phyloP scores from a whole-genome alignment of 139 green algal species.

The Chlamydomonas sphaeroides region DNA sequence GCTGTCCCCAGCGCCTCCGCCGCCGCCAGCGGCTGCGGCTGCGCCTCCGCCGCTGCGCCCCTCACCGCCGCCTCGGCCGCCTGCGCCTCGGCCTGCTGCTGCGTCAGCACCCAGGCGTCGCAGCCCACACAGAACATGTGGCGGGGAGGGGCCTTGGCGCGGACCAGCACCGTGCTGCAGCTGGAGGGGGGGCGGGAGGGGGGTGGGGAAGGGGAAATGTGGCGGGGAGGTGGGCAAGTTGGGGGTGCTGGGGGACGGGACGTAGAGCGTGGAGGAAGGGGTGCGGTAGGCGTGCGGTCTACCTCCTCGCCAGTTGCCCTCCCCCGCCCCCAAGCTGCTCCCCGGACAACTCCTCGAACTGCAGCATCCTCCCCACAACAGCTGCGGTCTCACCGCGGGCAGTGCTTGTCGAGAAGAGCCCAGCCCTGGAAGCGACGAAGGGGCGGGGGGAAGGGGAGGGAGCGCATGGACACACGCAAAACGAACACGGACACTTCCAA shows the following conservation, averaged over 20 bases:
- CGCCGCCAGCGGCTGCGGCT: background rate
- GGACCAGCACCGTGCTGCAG: constrained; percentile 32
- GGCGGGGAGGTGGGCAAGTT: background rate
- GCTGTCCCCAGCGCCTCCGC: background rate
- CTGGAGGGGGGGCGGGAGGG: background rate
- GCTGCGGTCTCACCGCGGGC: constrained; percentile 10
- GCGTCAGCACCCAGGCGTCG: constrained; percentile 23
- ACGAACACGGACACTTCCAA: too few relatives aligned
- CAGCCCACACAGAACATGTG: constrained; percentile 46
- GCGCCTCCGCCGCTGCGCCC: background rate
- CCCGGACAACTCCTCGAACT: background rate
- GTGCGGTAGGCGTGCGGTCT: too few relatives aligned
- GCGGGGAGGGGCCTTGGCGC: background rate
- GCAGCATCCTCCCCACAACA: background rate
- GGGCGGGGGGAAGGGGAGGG: background rate
- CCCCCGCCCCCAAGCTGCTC: background rate
- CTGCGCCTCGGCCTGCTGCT: background rate
- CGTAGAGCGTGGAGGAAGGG: too few relatives aligned
- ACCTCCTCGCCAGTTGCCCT: background rate
- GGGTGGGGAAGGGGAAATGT: background rate
- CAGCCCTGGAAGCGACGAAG: constrained; percentile 8
- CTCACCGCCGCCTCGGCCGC: background rate
- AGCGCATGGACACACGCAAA: background rate
- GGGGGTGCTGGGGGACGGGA: too few relatives aligned
- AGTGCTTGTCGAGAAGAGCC: constrained; percentile 50